Evolutionary conservation across 306 rosid species (phyloP), one percentile per base, ranked within the genome.

Genomic region (Glycine tomentella): DNA sequence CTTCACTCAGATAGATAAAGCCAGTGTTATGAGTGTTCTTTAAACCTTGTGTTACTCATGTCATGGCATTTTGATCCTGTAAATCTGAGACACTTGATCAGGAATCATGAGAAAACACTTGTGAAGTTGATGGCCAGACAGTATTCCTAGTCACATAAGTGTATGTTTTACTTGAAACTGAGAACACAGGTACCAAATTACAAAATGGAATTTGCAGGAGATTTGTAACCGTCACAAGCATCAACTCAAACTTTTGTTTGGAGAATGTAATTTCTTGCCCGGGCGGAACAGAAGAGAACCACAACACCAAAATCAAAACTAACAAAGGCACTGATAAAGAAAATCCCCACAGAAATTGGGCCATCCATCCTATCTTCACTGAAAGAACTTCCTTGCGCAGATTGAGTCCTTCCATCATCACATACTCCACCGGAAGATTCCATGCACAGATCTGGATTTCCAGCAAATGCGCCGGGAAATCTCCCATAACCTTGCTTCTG

Each of bases 381-480:
- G 48, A 91, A 89, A 25, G 86, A 88, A 63, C 77, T 88, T 16
- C 94, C 89, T 2, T 83, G 93, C 20, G 44, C 84, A 7, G 81
- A 77, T 1, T 91, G 91, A 80, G 69, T 68, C 85, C 85, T 86
- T 51, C 82, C 87, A 17, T 69, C 78, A 38, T 89, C 90, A 58
- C 99, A 93, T 72, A 82, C 74, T 79, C 90, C 96, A 59, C 80
- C 81, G 8, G 93, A 75, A 71, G 92, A 84, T 78, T 95, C 99
- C 88, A 95, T 86, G 81, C 99, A 95, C 80, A 95, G 86, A 73
- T 82, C 87, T 7, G 97, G 99, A 83, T 95, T 95, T 75, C 99
- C 98, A 16, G 90, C 94, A 81, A 93, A 95, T 81, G 99, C 99
- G n/a, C 97, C 97, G 0, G 98, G 96, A 89, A 93, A 95, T 83